Conservation (phyloP, 225 moss, liverwort and hornwort genomes). For the Anthoceros angustus region DNA sequence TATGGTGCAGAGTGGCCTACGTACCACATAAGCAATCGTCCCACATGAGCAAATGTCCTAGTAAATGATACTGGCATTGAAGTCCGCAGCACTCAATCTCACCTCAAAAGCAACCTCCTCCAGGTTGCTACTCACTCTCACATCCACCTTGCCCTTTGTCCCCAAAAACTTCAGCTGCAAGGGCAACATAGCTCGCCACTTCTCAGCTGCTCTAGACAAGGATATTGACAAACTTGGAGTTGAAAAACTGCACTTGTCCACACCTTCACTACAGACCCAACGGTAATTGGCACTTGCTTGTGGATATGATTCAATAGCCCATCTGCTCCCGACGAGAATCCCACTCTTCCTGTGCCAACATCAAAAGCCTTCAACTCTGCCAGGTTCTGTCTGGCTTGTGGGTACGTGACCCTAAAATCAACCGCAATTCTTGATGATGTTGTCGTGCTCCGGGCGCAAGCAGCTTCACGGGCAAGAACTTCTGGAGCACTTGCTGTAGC, state of each 20-base stretch:
- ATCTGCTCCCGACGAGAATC: too few species aligned
- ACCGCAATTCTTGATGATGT: too few species aligned
- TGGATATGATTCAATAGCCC: not conserved
- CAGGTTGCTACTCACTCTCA: not conserved
- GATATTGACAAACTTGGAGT: not conserved
- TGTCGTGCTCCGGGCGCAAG: too few species aligned
- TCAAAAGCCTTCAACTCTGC: too few species aligned
- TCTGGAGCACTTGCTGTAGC: too few species aligned
- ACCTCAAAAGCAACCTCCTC: not conserved
- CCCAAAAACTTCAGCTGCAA: not conserved
- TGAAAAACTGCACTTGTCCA: not conserved
- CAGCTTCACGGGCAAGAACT: too few species aligned
- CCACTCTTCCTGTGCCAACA: too few species aligned
- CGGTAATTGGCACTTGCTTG: not conserved
- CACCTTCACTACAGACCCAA: not conserved
- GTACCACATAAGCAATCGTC: not conserved
- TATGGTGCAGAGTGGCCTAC: not conserved
- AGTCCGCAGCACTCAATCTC: not conserved
- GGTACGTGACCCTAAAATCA: too few species aligned
- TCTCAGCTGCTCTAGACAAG: not conserved
- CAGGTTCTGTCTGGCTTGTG: too few species aligned
- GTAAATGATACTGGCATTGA: not conserved
- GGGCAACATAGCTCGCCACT: not conserved
- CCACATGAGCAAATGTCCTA: not conserved
- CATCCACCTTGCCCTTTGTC: not conserved